Evolutionary conservation across 2,329 filamentous ascomycete genomes (phyloP).

Genomic region (Trichoderma koningii): DNA sequence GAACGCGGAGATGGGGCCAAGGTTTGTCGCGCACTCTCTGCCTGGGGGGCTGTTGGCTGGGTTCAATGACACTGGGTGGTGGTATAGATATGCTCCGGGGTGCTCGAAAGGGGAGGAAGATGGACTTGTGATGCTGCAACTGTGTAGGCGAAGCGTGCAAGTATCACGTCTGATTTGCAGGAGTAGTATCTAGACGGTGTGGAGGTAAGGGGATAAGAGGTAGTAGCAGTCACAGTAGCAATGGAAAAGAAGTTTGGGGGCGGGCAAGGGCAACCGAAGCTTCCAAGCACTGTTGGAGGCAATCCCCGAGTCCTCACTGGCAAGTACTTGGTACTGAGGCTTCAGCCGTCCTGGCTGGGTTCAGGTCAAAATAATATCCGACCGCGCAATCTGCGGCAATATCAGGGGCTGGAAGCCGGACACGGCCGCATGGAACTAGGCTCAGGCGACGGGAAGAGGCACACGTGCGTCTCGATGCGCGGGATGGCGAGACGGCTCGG

Average conservation of each 20-base stretch:
- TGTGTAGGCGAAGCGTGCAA: no score
- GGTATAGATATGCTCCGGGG: not conserved
- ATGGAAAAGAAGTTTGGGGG: not conserved
- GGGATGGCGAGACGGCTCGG: conserved; percentile 15
- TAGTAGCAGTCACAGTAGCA: not conserved
- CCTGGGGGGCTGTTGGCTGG: not conserved
- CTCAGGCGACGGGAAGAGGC: conserved; percentile 10
- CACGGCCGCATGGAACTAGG: conserved; percentile 19
- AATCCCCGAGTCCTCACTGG: not conserved
- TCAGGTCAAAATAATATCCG: conserved; percentile 4
- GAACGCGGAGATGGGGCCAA: conserved; percentile 29
- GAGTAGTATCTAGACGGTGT: not conserved
- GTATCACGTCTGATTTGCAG: no score
- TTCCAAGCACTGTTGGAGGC: not conserved
- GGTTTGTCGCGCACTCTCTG: conserved; percentile 27
- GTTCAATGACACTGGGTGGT: not conserved
- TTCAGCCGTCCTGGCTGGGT: conserved; percentile 14
- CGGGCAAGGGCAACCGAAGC: not conserved
- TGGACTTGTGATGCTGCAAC: no score
- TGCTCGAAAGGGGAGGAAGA: no score
- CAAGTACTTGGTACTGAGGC: not conserved
- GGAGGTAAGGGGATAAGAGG: not conserved
- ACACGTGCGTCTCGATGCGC: conserved; percentile 11
- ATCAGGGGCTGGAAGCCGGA: conserved; percentile 22
- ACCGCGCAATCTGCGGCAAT: conserved; percentile 9